Conservation (phyloP, 176 grass and related monocot species). For the Typha latifolia region DNA sequence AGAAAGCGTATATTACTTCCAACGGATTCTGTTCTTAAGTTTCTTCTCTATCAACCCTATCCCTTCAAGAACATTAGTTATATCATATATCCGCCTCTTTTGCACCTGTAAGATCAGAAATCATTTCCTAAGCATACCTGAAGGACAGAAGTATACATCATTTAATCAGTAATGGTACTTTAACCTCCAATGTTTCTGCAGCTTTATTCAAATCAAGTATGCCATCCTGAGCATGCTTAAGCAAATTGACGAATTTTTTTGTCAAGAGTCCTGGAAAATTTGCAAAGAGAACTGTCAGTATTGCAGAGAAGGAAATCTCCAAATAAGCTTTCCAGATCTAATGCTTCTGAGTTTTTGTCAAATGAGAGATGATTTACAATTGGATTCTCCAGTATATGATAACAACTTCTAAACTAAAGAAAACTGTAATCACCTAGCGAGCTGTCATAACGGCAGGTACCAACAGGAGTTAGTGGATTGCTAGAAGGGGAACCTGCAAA, state of each 20-base stretch:
- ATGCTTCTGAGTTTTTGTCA: neutral
- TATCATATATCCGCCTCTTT: constrained; percentile 94
- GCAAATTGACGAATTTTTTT: constrained; percentile 74
- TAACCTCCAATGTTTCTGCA: constrained; percentile 59
- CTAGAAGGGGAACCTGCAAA: constrained; percentile 41
- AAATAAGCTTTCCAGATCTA: neutral
- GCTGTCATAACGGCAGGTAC: constrained; percentile 61
- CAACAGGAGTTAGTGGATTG: constrained; percentile 59
- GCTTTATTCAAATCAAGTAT: constrained; percentile 80
- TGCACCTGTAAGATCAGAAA: constrained; percentile 54
- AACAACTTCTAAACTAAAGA: constrained; percentile 5
- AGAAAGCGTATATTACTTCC: constrained; percentile 52
- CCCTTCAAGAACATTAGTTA: constrained; percentile 98
- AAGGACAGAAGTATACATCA: neutral
- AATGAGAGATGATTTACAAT: neutral
- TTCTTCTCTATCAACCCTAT: constrained; percentile 94
- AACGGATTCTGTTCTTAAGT: constrained; percentile 67
- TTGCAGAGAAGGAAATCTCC: constrained; percentile 17
- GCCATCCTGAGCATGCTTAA: constrained; percentile 69
- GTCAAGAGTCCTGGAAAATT: constrained; percentile 53
- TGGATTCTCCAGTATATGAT: neutral
- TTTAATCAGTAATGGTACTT: constrained; percentile 13
- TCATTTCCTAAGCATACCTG: neutral
- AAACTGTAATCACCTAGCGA: constrained; percentile 64
- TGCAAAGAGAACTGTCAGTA: constrained; percentile 17